phyloP scores from a whole-genome alignment of 345 rosid genomes.

The Schrenkiella parvula region DNA sequence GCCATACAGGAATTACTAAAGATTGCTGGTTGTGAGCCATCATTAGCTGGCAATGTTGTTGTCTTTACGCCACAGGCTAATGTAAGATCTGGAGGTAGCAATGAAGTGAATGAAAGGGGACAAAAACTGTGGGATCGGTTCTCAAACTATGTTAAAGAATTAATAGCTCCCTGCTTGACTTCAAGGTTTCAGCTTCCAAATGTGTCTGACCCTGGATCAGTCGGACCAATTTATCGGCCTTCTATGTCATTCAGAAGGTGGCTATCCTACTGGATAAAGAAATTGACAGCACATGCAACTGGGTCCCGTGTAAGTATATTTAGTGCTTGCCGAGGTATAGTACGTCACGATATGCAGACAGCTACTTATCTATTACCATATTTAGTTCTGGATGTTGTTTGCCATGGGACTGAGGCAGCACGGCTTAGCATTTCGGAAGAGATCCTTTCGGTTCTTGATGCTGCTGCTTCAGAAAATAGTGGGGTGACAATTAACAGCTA shows the following conservation, averaged over 20 bases:
- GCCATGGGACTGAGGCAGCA: slow-evolving; percentile 83
- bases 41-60: slow-evolving; percentile 66
- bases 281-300: slow-evolving; percentile 78
- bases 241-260: slow-evolving; percentile 96
- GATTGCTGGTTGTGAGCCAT: slow-evolving; percentile 97
- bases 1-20: slow-evolving; percentile 95
- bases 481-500: slow-evolving; percentile 51
- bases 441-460: slow-evolving; percentile 81
- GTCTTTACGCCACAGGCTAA: slow-evolving; percentile 42
- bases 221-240: slow-evolving; percentile 80
- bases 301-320: slow-evolving; percentile 86
- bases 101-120: slow-evolving; percentile 64
- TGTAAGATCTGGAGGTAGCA: slow-evolving; percentile 29
- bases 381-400: slow-evolving; percentile 80
- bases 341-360: slow-evolving; percentile 94
- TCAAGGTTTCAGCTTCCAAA: slow-evolving; percentile 94
- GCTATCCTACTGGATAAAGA: slow-evolving; percentile 82
- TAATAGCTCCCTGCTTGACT: slow-evolving; percentile 93
- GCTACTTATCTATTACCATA: slow-evolving; percentile 88
- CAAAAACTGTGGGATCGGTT: slow-evolving; percentile 89
- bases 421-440: slow-evolving; percentile 80
- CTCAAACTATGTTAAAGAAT: slow-evolving; percentile 90
- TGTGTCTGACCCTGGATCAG: slow-evolving; percentile 62
- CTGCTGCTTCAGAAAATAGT: slow-evolving; percentile 75
- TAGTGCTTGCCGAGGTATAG: slow-evolving; percentile 92